Conservation (phyloP, 805 yeast species). For the Lipomyces sp. region DNA sequence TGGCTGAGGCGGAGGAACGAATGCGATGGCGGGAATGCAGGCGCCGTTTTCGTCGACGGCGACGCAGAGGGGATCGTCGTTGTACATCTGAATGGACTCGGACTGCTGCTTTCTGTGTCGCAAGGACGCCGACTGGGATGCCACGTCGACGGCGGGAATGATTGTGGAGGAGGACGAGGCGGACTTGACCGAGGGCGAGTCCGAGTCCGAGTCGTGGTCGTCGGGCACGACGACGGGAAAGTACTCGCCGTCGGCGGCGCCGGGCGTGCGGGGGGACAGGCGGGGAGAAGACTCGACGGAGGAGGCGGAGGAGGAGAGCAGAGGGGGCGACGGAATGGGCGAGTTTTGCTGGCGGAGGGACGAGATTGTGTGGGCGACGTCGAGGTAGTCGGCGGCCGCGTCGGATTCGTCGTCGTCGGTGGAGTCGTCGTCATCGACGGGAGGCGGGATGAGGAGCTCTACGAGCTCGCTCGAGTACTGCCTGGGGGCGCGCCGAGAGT, state of each 20-base stretch:
- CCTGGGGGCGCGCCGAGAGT: background rate
- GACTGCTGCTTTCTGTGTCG: conserved; percentile 26
- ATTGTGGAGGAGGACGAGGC: conserved; percentile 9
- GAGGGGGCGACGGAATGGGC: conserved; percentile 12
- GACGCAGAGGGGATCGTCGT: conserved; percentile 27
- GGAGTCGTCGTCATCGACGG: conserved; percentile 19
- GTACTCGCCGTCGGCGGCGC: conserved; percentile 12
- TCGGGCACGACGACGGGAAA: conserved; percentile 16
- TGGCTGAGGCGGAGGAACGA: conserved; percentile 7
- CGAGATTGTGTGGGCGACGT: background rate
- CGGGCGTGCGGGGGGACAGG: conserved; percentile 16
- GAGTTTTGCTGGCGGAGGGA: background rate
- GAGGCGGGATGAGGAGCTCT: conserved; percentile 24
- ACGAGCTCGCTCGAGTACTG: conserved; percentile 8
- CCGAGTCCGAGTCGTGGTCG: conserved; percentile 8
- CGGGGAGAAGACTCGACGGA: conserved; percentile 20
- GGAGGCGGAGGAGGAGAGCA: conserved; percentile 13
- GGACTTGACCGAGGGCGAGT: conserved; percentile 8
- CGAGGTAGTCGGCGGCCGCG: background rate
- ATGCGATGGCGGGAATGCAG: conserved; percentile 26
- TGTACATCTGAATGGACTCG: conserved; percentile 16
- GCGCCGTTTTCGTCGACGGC: conserved; percentile 27
- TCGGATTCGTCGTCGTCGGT: background rate
- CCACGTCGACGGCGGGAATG: background rate
- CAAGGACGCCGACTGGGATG: conserved; percentile 4